Evolutionary conservation across 495 filamentous ascomycete genomes (phyloP), one percentile per base, ranked within the genome.

Genomic region (Podospora comata): DNA sequence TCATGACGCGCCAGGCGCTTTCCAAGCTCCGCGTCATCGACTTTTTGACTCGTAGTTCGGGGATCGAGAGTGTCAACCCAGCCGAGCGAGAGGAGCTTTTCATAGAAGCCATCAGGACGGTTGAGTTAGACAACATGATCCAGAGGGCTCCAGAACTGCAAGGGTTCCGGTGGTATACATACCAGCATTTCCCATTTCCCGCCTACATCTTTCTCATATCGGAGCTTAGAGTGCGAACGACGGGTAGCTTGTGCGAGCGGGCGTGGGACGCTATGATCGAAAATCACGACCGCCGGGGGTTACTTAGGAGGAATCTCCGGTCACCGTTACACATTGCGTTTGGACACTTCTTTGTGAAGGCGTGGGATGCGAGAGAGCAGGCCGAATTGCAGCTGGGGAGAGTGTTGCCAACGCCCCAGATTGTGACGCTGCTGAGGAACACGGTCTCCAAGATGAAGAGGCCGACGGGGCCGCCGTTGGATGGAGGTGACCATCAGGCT

Each of bases 251-350:
- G 32, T 83, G 81, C 69, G 83, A 87, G 70, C 82, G 84, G 28
- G 81, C 84, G 2, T 85, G 85, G 84, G 70, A 76, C 39, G 81
- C 79, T 62, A 84, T 85, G 60, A 79, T 78, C 65, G 78, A 79
- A 68, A 82, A 85, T 72, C 77, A 80, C 60, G 80, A 84, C n/a
- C 77, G 76, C 62, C 76, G 83, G 64, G 78, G 79, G 27, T 63
- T 66, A 67, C 26, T 85, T 62, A 77, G 77, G 2, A 70, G 74
- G 9, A 76, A 80, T 67, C 68, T 79, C 53, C 78, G 80, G 57
- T 85, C 79, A 44, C 84, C 84, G 1, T 76, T 86, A 75, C 83
- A 85, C 69, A 79, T 83, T 32, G 81, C 81, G 1, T 82, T 86
- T 61, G 82, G 81, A 27, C 69, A 77, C 48, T 79, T 82, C 58